Percentiles rank a stretch among this genome's conserved stretches.
These are phyloP conservation scores for Saturnispora sanitii DNA, from an alignment of 805 yeast species.

Conservation along the genomic window DNA sequence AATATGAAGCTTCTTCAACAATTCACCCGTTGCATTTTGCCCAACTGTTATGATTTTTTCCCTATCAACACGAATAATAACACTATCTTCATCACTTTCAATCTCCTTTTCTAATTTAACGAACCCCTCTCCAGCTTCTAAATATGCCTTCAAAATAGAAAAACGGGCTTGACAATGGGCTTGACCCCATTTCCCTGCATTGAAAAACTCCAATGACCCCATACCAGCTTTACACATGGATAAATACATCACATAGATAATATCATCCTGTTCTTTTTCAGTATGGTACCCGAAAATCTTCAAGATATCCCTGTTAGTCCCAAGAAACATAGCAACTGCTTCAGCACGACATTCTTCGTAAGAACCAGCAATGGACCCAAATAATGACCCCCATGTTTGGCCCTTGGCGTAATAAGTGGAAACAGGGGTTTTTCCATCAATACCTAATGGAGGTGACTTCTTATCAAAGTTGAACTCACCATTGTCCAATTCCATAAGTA, in stretches of 20 bases:
- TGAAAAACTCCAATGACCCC: conserved; percentile 72
- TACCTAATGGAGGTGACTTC: conserved; percentile 48
- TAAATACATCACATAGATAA: conserved; percentile 58
- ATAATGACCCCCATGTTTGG: conserved; percentile 85
- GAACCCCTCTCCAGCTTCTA: conserved; percentile 47
- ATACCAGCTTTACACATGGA: conserved; percentile 87
- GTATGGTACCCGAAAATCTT: conserved; percentile 61
- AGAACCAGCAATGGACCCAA: conserved; percentile 75
- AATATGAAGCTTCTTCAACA: conserved; percentile 61
- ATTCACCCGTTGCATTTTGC: conserved; percentile 62
- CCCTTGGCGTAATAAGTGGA: conserved; percentile 65
- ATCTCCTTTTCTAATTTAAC: conserved; percentile 42
- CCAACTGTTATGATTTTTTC: conserved; percentile 59
- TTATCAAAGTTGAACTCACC: conserved; percentile 67
- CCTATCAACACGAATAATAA: conserved; percentile 48
- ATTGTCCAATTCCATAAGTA: conserved; percentile 47
- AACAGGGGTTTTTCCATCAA: conserved; percentile 48
- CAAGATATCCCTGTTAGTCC: conserved; percentile 57
- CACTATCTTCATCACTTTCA: conserved; percentile 47
- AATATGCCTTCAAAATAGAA: conserved; percentile 68
- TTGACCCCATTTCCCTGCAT: conserved; percentile 80
- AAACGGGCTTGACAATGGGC: conserved; percentile 91
- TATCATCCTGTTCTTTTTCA: conserved; percentile 49
- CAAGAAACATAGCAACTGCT: conserved; percentile 72
- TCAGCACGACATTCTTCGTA: conserved; percentile 94